Percentiles rank a stretch among this genome's conserved stretches.
Conservation (phyloP, 78 protist genomes). For the Dictyostelium firmibasis region DNA sequence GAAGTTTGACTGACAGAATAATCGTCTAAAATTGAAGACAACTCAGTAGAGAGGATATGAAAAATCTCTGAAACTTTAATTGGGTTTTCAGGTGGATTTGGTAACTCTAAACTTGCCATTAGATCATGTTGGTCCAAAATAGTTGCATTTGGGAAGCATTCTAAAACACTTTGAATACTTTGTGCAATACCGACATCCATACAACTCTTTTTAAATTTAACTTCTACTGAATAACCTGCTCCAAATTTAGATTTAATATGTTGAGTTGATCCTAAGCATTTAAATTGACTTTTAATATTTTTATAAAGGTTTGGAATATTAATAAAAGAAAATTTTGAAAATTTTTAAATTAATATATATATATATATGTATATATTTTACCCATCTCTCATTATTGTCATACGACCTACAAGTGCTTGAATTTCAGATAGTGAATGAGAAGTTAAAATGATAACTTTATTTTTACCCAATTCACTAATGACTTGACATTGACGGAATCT, state of each 20-base stretch:
- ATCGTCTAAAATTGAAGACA: conserved; percentile 33
- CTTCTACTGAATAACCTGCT: conserved; percentile 70
- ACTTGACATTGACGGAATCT: conserved; percentile 87
- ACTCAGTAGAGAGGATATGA: background rate
- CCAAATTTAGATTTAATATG: conserved; percentile 72
- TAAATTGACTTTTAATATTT: conserved; percentile 21
- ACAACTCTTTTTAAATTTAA: conserved; percentile 56
- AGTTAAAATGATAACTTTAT: conserved; percentile 86
- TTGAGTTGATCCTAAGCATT: conserved; percentile 80
- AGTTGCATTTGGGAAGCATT: conserved; percentile 13
- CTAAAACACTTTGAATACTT: background rate
- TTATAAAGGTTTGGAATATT: too few relatives aligned
- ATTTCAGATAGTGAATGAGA: conserved; percentile 93
- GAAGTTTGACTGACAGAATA: conserved; percentile 37
- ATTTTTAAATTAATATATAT: too few relatives aligned
- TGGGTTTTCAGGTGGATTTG: conserved; percentile 18
- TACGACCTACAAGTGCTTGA: conserved; percentile 77
- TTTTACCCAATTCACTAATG: conserved; percentile 49
- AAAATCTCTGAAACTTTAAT: conserved; percentile 38
- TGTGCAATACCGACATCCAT: conserved; percentile 6
- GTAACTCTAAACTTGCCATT: conserved; percentile 49
- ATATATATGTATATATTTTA: background rate
- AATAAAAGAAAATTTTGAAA: too few relatives aligned
- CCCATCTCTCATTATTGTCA: conserved; percentile 84
- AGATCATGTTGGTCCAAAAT: conserved; percentile 54